These are phyloP conservation scores for Aspergillus egyptiacus DNA, from an alignment of 495 filamentous ascomycete genomes.

Conservation along the genomic window DNA sequence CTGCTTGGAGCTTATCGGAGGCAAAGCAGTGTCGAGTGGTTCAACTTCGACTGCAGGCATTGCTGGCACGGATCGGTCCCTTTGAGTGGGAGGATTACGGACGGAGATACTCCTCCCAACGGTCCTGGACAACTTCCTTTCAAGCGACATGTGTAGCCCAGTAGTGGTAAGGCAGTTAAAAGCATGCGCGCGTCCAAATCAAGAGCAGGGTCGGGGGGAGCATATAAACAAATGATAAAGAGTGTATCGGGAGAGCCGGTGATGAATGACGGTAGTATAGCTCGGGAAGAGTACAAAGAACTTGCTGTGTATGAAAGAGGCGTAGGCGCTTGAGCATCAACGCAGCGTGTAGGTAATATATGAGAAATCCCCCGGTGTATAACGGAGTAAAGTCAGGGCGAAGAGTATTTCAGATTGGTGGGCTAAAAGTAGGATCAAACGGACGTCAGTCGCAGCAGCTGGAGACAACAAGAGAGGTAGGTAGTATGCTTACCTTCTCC, in stretches of 20 bases:
- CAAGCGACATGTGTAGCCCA: not conserved
- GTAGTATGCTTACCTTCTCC: constrained; percentile 11
- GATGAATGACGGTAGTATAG: not conserved
- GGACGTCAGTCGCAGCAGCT: constrained; percentile 5
- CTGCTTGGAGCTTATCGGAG: constrained; percentile 23
- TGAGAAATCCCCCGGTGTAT: not conserved
- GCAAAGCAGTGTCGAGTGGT: constrained; percentile 18
- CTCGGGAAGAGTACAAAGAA: not conserved
- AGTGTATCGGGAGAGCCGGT: not conserved
- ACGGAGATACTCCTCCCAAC: constrained; percentile 12
- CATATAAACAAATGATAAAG: not conserved
- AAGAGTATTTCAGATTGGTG: constrained; percentile 11
- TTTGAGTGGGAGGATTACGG: constrained; percentile 2
- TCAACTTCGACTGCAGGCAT: not conserved
- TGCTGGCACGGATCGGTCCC: constrained; percentile 2
- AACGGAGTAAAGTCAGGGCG: not conserved
- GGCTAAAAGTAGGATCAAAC: constrained; percentile 14
- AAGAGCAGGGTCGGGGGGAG: not conserved
- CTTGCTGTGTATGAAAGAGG: not conserved
- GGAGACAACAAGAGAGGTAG: constrained; percentile 3
- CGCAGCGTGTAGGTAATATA: constrained; percentile 5
- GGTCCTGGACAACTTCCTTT: constrained; percentile 7
- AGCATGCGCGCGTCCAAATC: constrained; percentile 1
- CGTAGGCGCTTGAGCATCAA: constrained; percentile 8
- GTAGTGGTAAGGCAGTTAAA: not conserved